phyloP scores from a whole-genome alignment of 2,329 filamentous ascomycete species.

The Ascochyta fabae region DNA sequence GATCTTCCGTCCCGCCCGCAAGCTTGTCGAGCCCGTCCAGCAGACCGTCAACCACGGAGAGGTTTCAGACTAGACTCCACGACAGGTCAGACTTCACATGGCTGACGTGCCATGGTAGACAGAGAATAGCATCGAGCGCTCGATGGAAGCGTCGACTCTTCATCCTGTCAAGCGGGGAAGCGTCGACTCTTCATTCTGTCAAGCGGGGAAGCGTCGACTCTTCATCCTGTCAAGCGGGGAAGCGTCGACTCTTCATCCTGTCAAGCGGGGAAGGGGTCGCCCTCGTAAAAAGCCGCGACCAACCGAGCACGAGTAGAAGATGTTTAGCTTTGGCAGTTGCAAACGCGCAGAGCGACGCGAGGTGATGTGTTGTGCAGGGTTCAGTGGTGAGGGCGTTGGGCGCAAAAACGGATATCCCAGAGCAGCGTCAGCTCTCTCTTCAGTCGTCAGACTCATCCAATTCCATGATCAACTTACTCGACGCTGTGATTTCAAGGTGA shows the following conservation, averaged over 20 bases:
- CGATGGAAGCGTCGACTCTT: background rate
- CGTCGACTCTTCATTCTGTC: background rate
- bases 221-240: background rate
- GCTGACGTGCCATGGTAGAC: conserved; percentile 5
- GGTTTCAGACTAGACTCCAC: conserved; percentile 45
- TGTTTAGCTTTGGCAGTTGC: background rate
- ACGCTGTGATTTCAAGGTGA: no score
- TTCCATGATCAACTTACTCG: background rate
- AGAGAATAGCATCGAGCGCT: background rate
- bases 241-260: background rate
- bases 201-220: background rate
- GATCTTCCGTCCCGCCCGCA: conserved; percentile 64
- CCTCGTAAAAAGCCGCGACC: background rate
- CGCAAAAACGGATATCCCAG: conserved; percentile 17
- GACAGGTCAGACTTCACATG: background rate
- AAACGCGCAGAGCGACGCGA: background rate
- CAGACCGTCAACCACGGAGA: conserved; percentile 48
- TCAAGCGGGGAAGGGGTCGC: background rate
- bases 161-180: background rate
- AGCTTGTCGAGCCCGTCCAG: conserved; percentile 45
- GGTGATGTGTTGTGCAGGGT: background rate
- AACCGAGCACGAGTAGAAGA: background rate
- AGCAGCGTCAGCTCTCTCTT: conserved; percentile 10
- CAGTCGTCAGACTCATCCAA: background rate
- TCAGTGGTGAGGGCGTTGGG: conserved; percentile 14